phyloP scores from a whole-genome alignment of 2,329 filamentous ascomycete species.

The Fusarium oligoseptatum region DNA sequence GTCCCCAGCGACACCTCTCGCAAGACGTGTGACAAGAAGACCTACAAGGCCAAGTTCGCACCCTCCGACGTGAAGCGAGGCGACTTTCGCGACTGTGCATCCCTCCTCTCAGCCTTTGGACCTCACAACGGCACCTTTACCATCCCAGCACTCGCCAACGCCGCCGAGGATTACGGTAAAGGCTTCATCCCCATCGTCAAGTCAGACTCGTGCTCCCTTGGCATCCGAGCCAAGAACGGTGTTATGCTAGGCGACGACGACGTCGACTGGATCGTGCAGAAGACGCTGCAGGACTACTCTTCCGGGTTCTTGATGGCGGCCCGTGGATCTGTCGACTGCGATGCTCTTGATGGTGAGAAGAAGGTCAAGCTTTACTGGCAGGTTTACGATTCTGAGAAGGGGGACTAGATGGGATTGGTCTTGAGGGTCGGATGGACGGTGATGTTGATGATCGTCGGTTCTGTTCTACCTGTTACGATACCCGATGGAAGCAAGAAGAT shows the following conservation, averaged over 20 bases:
- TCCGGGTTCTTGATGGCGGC: slow-evolving; percentile 29
- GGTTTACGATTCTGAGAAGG: slow-evolving; percentile 23
- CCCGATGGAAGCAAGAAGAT: slow-evolving; percentile 22
- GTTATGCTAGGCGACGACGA: slow-evolving; percentile 33
- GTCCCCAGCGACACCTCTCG: slow-evolving; percentile 38
- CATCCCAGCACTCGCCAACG: slow-evolving; percentile 33
- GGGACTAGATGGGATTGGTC: slow-evolving; percentile 7
- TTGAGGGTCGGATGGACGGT: slow-evolving; percentile 18
- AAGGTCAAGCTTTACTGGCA: slow-evolving; percentile 37
- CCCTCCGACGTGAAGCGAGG: slow-evolving; percentile 40
- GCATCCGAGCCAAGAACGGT: slow-evolving; percentile 40
- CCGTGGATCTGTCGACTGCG: slow-evolving; percentile 30
- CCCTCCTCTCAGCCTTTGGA: slow-evolving; percentile 49
- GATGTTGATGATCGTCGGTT: slow-evolving; percentile 13
- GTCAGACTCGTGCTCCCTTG: slow-evolving; percentile 44
- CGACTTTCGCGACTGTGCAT: slow-evolving; percentile 49
- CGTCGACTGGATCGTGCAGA: slow-evolving; percentile 30
- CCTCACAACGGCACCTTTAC: slow-evolving; percentile 49
- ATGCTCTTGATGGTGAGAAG: slow-evolving; percentile 4
- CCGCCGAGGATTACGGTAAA: slow-evolving; percentile 18
- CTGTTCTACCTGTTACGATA: slow-evolving; percentile 31
- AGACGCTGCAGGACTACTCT: slow-evolving; percentile 35
- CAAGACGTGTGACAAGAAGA: slow-evolving; percentile 46
- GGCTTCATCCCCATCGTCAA: slow-evolving; percentile 44
- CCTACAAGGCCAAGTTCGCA: slow-evolving; percentile 36